Evolutionary conservation across 1,139 yeast species (phyloP).

Genomic region (Blastobotrys illinoisensis): DNA sequence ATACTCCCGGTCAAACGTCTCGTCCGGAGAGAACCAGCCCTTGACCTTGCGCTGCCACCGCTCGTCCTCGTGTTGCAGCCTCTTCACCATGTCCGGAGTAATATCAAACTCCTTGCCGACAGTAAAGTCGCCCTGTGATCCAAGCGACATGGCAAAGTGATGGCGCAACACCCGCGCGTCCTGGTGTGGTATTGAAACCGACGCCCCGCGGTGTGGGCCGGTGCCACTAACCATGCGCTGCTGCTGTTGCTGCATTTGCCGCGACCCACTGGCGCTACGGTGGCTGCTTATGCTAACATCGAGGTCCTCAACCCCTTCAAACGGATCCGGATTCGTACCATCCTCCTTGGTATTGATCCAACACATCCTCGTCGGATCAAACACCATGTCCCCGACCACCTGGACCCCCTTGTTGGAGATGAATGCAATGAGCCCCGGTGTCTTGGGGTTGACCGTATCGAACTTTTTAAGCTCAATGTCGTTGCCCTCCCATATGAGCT

Average conservation of each 20-base stretch:
- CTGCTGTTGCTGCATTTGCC: neutral
- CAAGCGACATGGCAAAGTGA: conserved; percentile 1
- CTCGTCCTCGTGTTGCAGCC: conserved; percentile 47
- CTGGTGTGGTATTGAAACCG: neutral
- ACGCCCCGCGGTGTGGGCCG: neutral
- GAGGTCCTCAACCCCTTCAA: conserved; percentile 46
- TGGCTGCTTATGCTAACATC: conserved; percentile 20
- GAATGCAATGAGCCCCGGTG: conserved; percentile 36
- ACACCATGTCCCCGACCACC: conserved; percentile 51
- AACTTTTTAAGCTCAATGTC: conserved; percentile 51
- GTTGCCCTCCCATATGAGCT: conserved; percentile 64
- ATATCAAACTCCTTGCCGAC: conserved; percentile 42
- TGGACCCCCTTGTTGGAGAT: conserved; percentile 33
- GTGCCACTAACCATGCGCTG: neutral
- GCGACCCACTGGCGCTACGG: neutral
- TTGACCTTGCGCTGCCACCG: conserved; percentile 45
- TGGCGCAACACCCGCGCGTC: neutral
- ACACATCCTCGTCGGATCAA: conserved; percentile 51
- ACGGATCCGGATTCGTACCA: conserved; percentile 42
- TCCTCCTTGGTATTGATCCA: conserved; percentile 42
- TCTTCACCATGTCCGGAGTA: conserved; percentile 37
- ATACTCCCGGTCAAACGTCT: conserved; percentile 38
- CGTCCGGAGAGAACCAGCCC: conserved; percentile 49
- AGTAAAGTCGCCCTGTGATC: conserved; percentile 16
- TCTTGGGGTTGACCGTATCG: conserved; percentile 32